Conservation (phyloP, 2,329 filamentous ascomycete species). For the Monilinia laxa region DNA sequence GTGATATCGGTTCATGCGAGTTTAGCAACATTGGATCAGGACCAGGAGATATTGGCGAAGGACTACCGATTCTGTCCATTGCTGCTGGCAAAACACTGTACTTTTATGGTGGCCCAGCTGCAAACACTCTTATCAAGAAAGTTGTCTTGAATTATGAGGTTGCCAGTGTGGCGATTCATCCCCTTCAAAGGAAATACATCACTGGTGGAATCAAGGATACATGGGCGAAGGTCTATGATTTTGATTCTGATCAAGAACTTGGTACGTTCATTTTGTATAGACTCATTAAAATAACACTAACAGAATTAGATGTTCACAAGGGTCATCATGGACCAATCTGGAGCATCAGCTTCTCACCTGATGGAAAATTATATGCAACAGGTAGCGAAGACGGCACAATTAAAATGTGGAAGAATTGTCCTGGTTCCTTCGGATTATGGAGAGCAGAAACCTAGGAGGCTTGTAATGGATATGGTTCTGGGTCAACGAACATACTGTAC, state of each 20-base stretch:
- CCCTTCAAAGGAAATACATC: constrained; percentile 76
- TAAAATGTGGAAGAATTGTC: constrained; percentile 79
- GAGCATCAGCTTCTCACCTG: constrained; percentile 91
- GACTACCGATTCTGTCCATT: constrained; percentile 75
- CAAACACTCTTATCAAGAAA: constrained; percentile 73
- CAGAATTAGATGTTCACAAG: constrained; percentile 75
- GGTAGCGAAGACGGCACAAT: constrained; percentile 97
- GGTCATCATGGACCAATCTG: constrained; percentile 97
- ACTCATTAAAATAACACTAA: constrained; percentile 27
- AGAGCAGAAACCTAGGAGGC: constrained; percentile 11
- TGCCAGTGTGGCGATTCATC: constrained; percentile 85
- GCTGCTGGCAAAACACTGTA: constrained; percentile 93
- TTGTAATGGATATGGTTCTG: background rate
- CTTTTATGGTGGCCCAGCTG: constrained; percentile 78
- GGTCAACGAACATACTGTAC: constrained; percentile 15
- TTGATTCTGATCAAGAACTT: constrained; percentile 78
- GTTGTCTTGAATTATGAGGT: constrained; percentile 80
- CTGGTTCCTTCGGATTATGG: constrained; percentile 65
- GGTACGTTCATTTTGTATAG: constrained; percentile 48
- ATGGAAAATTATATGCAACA: constrained; percentile 93
- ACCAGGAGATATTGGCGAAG: constrained; percentile 62
- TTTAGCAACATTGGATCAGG: constrained; percentile 67
- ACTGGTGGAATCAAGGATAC: constrained; percentile 91
- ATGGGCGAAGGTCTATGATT: constrained; percentile 93
- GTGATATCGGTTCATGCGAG: constrained; percentile 88